Evolutionary conservation across 164 flowering plant species (phyloP), one percentile per base, ranked within the genome.

Genomic region (Annona cherimola): DNA sequence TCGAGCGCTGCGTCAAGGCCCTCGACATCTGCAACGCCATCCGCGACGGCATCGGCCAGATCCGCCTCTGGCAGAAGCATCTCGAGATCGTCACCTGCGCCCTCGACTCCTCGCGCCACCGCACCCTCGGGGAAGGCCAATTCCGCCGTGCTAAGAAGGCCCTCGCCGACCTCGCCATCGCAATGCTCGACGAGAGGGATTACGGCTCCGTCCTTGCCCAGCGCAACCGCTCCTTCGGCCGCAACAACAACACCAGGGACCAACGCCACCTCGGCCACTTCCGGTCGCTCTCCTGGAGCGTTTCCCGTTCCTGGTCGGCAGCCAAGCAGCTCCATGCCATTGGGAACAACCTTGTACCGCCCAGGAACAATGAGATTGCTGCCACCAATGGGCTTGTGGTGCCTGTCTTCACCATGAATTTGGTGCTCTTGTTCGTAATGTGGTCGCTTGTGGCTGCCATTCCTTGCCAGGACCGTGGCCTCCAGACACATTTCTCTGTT

Each of bases 371-470:
- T 68, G 99, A 93, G 19, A 71, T 87, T 16, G n/a, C 75, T 16
- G 87, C 94, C 5, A 83, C 94, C 0, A 78, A 72, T 73, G 94
- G 97, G 35, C 81, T 90, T 4, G 91, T 85, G 2, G 83, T 81
- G 35, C 80, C 92, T n/a, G 90, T 88, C 40, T 95, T 72, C 67
- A 85, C 94, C 0, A 91, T 93, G 96, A 87, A 76, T 63, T 82
- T 84, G 12, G 81, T 95, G 20, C 77, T 93, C 50, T 67, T 86
- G 74, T 89, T 93, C 64, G 93, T 86, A 65, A 89, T 85, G 92
- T 93, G 98, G 99, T 85, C 90, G 2, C 84, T 95, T 1, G 98
- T 95, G 60, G 98, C 99, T 4, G 97, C 99, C 1, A 93, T 91
- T 42, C 99, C 99, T 5, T 95, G 99, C 74, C 99, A 95, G 76